Conservation (phyloP, 2,329 filamentous ascomycete species). For the Fusarium sambucinum region DNA sequence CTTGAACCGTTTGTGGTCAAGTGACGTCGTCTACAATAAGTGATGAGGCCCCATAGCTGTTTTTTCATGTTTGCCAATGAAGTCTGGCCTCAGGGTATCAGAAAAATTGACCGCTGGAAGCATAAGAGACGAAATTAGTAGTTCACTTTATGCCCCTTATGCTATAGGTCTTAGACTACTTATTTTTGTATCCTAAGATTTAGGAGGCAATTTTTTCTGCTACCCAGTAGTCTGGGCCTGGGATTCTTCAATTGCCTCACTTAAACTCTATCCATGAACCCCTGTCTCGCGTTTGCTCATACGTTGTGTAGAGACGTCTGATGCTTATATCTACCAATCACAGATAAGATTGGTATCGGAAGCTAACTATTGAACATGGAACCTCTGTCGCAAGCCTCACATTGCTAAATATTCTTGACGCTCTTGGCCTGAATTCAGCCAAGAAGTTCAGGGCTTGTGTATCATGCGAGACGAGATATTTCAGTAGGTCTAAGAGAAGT, state of each 20-base stretch:
- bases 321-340: constrained; percentile 14
- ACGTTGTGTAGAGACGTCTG: constrained; percentile 6
- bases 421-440: constrained; percentile 19
- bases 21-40: constrained; percentile 39
- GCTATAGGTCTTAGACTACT: too few relatives aligned
- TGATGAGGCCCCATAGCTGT: constrained; percentile 8
- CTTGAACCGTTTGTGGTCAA: constrained; percentile 29
- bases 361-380: neutral
- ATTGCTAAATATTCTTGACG: constrained; percentile 6
- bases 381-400: neutral
- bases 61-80: constrained; percentile 21
- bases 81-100: too few relatives aligned
- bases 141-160: too few relatives aligned
- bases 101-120: too few relatives aligned
- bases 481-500: constrained; percentile 34
- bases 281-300: constrained; percentile 24
- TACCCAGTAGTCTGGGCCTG: constrained; percentile 24
- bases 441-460: constrained; percentile 20
- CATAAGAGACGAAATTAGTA: too few relatives aligned
- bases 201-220: too few relatives aligned
- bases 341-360: neutral
- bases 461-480: constrained; percentile 34
- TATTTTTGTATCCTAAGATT: too few relatives aligned
- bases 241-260: constrained; percentile 25
- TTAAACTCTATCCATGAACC: constrained; percentile 29